Evolutionary conservation across 2,329 filamentous ascomycete genomes (phyloP), one percentile per base, ranked within the genome.

Genomic region (Dothistroma pini): DNA sequence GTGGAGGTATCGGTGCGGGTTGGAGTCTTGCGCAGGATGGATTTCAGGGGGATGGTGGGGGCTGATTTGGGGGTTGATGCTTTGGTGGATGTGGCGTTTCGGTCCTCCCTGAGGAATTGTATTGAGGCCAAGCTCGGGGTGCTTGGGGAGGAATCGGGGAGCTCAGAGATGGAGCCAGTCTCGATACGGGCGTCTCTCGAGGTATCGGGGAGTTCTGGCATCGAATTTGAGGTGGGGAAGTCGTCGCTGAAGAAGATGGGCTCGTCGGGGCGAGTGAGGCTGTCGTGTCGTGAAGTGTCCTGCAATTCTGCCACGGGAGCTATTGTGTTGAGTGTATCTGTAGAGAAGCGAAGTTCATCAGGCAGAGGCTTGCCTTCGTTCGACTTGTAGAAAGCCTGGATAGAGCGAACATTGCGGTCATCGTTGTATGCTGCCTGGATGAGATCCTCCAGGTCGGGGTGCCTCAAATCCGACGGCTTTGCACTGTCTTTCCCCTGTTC

Each of bases 371-470:
- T 41, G 12, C 50, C 16, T 12, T 54, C 32, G 16, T 60, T 51
- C 8, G 58, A 47, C 9, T 63, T 55, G 55, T 66, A 60, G 50
- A 69, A 69, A 35, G 66, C 62, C 12, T 53, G 51, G 52, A 69
- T 63, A 32, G 56, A 49, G 44, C 35, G 49, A 14, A 57, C 44
- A 31, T 21, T 25, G 56, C 52, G 14, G 49, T 50, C 51, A 25
- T 56, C 47, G 58, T 44, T 29, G 48, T 61, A 53, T 9, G 51
- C 29, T 11, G 11, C 51, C 10, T 35, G 10, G 12, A 53, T 53
- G 51, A 53, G 51, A 0, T 35, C 51, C 19, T 53, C 51, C 22
- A 53, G 14, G 14, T 53, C 51, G 14, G 51, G 31, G n/a, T 29
- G 49, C 12, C n/a, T 52, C 49, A 52, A 21, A 31, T 52, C 49